A percentile compares a stretch with the other conserved stretches of the same genome.
phyloP scores from a whole-genome alignment of 139 green algal species.

The Zygnema circumcarinatum region DNA sequence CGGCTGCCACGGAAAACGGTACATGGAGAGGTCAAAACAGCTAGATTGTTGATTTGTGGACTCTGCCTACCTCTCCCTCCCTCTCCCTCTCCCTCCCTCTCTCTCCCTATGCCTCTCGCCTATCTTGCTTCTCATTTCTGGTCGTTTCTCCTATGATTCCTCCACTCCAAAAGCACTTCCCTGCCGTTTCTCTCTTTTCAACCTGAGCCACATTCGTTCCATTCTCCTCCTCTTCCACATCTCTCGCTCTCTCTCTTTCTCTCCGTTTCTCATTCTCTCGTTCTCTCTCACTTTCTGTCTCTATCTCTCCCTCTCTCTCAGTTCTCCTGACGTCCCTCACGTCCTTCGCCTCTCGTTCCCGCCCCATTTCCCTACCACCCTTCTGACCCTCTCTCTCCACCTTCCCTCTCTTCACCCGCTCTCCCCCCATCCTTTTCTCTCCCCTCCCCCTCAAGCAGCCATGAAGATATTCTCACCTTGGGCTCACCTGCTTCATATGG shows the following conservation, averaged over 20 bases:
- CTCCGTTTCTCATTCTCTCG: not conserved
- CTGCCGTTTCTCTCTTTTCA: too few species aligned
- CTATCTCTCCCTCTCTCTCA: not conserved
- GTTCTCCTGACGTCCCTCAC: not conserved
- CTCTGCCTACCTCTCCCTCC: too few species aligned
- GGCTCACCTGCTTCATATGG: conserved; percentile 12
- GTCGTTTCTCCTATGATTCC: too few species aligned
- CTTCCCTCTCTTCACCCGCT: not conserved
- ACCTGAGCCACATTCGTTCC: too few species aligned
- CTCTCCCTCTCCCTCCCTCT: too few species aligned
- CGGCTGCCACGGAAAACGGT: conserved; percentile 1
- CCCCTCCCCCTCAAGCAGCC: too few species aligned
- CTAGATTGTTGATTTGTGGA: not conserved
- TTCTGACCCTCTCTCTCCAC: not conserved
- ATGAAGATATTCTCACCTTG: too few species aligned
- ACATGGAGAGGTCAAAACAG: not conserved
- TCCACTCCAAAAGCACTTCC: too few species aligned
- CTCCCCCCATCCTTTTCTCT: not conserved
- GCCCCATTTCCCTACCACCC: not conserved
- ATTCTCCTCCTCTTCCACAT: not conserved
- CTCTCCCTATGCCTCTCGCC: too few species aligned
- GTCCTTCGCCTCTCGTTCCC: not conserved
- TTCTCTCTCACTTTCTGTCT: not conserved
- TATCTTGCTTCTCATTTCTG: not conserved
- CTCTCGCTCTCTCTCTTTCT: not conserved